Evolutionary conservation across 108 stramenopile species (phyloP).

Genomic region (Cyclotella distinguenda): DNA sequence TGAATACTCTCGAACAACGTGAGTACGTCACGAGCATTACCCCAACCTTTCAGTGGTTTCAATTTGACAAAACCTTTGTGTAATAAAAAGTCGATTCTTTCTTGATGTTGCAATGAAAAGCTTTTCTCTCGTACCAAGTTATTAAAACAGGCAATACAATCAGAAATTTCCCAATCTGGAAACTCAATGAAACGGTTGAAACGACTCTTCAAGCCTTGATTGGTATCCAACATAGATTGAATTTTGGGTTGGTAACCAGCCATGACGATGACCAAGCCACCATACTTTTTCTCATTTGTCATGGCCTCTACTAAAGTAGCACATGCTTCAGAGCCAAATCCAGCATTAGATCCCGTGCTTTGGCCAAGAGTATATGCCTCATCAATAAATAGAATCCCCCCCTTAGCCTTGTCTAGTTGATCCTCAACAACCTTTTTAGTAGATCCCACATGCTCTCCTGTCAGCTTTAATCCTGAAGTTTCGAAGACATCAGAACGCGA

Average conservation of each 20-base stretch:
- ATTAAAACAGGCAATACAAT: constrained; percentile 9
- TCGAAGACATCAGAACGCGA: constrained; percentile 54
- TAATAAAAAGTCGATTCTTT: background rate
- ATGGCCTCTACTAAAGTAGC: constrained; percentile 74
- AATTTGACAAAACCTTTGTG: constrained; percentile 15
- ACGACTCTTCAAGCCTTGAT: constrained; percentile 73
- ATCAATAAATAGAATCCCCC: constrained; percentile 75
- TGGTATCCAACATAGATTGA: constrained; percentile 64
- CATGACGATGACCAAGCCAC: constrained; percentile 66
- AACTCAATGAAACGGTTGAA: constrained; percentile 44
- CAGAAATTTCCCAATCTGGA: constrained; percentile 23
- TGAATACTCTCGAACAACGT: constrained; percentile 12
- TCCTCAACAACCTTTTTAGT: constrained; percentile 55
- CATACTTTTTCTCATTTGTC: constrained; percentile 53
- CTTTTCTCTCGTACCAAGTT: background rate
- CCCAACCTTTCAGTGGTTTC: constrained; percentile 23
- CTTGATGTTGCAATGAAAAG: constrained; percentile 4
- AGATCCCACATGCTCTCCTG: constrained; percentile 63
- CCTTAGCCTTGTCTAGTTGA: constrained; percentile 58
- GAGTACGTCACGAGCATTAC: constrained; percentile 26
- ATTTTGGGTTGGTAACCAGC: constrained; percentile 65
- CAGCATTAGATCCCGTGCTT: no score
- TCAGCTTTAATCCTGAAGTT: constrained; percentile 49
- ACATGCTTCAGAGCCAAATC: constrained; percentile 75
- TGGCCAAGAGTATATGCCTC: constrained; percentile 77